phyloP scores from a whole-genome alignment of 2,329 filamentous ascomycete species.

The Dichotomopilus funicola region DNA sequence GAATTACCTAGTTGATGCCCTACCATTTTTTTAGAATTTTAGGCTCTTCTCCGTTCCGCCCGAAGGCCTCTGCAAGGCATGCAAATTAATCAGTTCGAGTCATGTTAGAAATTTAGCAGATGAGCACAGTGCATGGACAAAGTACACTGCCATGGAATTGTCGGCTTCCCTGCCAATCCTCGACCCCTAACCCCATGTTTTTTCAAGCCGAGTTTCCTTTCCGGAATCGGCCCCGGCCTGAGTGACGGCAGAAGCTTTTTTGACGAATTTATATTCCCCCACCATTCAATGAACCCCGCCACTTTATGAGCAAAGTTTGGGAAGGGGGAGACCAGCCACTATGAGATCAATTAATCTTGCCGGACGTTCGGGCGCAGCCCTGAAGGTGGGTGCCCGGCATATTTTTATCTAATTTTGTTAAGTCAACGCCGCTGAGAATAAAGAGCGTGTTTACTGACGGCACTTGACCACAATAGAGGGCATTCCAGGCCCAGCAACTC shows the following conservation, averaged over 20 bases:
- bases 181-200: background rate
- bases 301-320: background rate
- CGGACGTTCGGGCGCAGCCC: conserved; percentile 42
- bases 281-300: too few relatives aligned
- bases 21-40: too few relatives aligned
- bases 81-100: too few relatives aligned
- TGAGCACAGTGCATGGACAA: too few relatives aligned
- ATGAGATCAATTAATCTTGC: conserved; percentile 49
- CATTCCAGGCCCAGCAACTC: conserved; percentile 30
- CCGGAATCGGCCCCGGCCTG: conserved; percentile 13
- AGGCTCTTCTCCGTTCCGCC: too few relatives aligned
- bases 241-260: conserved; percentile 9
- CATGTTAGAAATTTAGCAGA: too few relatives aligned
- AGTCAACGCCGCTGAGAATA: background rate
- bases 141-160: too few relatives aligned
- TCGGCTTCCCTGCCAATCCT: background rate
- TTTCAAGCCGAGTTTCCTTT: conserved; percentile 13
- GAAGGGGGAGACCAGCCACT: conserved; percentile 14
- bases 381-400: conserved; percentile 34
- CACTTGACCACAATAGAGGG: conserved; percentile 26
- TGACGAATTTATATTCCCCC: background rate
- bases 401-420: background rate
- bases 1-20: too few relatives aligned
- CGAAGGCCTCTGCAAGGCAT: too few relatives aligned
- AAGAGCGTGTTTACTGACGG: background rate